Evolutionary conservation across 208 protist species (phyloP).

Genomic region (Acanthamoeba castellanii): DNA sequence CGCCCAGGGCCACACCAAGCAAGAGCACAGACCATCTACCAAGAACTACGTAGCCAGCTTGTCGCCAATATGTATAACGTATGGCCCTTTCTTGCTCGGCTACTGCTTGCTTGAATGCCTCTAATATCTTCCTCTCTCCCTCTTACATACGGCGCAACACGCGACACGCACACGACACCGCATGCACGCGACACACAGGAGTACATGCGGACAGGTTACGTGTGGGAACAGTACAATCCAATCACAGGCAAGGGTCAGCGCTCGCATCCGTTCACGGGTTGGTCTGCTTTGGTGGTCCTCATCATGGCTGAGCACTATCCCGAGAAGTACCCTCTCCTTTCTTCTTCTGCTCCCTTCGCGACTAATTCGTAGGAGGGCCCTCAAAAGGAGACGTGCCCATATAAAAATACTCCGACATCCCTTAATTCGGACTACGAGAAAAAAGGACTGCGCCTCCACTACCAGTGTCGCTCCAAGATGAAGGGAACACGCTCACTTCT

Average conservation of each 20-base stretch:
- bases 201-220: constrained; percentile 78
- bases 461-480: too few species aligned
- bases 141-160: not conserved
- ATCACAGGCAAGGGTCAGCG: constrained; percentile 85
- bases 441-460: too few species aligned
- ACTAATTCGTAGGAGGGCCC: too few species aligned
- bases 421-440: too few species aligned
- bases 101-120: not conserved
- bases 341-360: too few species aligned
- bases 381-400: too few species aligned
- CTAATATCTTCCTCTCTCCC: not conserved
- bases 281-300: constrained; percentile 90
- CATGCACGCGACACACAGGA: not conserved
- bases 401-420: too few species aligned
- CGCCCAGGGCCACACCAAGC: constrained; percentile 11
- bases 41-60: constrained; percentile 83
- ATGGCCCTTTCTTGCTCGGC: not conserved
- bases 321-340: not conserved
- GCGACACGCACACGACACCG: not conserved
- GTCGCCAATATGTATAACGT: constrained; percentile 83
- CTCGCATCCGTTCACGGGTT: constrained; percentile 90
- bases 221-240: constrained; percentile 92
- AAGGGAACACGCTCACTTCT: not conserved
- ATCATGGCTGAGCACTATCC: constrained; percentile 79
- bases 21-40: constrained; percentile 79